Evolutionary conservation across 352 stramenopile genomes (phyloP), one percentile per base, ranked within the genome.

Genomic region (Elongisporangium anandrum): DNA sequence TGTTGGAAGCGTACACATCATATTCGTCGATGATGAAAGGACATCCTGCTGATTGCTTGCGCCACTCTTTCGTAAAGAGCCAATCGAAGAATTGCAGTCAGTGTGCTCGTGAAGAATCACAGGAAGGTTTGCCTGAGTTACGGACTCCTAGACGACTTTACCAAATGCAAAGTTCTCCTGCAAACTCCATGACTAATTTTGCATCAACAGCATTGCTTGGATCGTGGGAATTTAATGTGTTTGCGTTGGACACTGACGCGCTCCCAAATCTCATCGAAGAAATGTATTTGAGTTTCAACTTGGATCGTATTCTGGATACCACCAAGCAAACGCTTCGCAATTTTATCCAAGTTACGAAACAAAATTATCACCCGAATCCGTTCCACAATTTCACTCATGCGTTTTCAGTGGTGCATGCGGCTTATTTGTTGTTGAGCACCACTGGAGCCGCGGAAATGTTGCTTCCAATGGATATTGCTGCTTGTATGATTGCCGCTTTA

Each of bases 311-410:
- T 8, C 59, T 92, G 16, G 63, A 79, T 17, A 86, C 75, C 21
- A 79, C 77, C 16, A 76, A 78, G 61, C 61, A 77, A 21, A 75
- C 71, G 5, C 56, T 95, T 48, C 79, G 79, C 38, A 90, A 92
- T 59, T 95, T 95, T 52, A 90, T 95, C 61, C 68, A 84, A 50
- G 80, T 74, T 8, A 84, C 91, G 59, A 90, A 90, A 56, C 81
- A 90, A 19, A 78, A 90, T 50, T 95, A 95, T 65, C 85, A 93
- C 64, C 83, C 83, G 41, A 95, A 95, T 60, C 85, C 90, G 50
- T 97, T 97, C 66, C 90, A 97, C 73, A 97, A 96, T 75, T 97
- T 94, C 61, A 51, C 90, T 60, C 92, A 98, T 64, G 92, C 85
- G 15, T 86, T 96, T 56, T 91, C 85, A 2, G 90, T 96, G 23